Evolutionary conservation across 2,329 filamentous ascomycete species (phyloP), one percentile per base, ranked within the genome.

Genomic region (Paraphaeosphaeria sporulosa): DNA sequence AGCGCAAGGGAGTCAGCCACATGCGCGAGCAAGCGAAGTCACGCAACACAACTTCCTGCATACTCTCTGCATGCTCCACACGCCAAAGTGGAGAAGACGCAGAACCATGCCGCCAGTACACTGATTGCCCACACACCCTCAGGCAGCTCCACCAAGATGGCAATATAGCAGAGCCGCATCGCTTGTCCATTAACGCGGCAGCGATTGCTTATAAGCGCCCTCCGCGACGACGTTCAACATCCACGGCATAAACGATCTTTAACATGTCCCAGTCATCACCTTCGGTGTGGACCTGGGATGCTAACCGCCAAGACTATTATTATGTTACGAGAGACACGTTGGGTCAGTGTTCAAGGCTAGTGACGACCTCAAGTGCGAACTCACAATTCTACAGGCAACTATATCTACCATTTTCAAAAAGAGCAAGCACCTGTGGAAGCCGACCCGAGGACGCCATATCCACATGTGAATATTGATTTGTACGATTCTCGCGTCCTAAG

Each of bases 251-350:
- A 5, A 47, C 8, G 7, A 12, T 27, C 51, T 48, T 19, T 40
- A 48, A 21, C 8, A 60, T 57, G 54, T 42, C 53, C 9, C 3
- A n/a, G n/a, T 42, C 44, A 17, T n/a, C 36, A 34, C 15, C n/a
- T 12, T 42, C 25, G 10, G 21, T 43, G 23, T 64, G 62, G 62
- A 58, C n/a, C 5, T 64, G 62, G 62, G 57, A 55, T 42, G 27
- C 34, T 4, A 5, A 27, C 2, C 48, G 62, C 40, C 17, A 54
- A 9, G 55, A 62, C 19, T 56, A 64, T 38, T 64, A 64, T 44
- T 58, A 55, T 55, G 53, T 52, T 6, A 58, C 59, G 10, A 7
- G 8, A 34, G 50, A 57, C 50, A 25, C 4, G 42, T 12, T 27
- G 6, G 57, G 57, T 59, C 10, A 50, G 44, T 19, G 32, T 21